Base-by-base conservation (phyloP, 306 rosid species). In the Ammopiptanthus mongolicus region DNA sequence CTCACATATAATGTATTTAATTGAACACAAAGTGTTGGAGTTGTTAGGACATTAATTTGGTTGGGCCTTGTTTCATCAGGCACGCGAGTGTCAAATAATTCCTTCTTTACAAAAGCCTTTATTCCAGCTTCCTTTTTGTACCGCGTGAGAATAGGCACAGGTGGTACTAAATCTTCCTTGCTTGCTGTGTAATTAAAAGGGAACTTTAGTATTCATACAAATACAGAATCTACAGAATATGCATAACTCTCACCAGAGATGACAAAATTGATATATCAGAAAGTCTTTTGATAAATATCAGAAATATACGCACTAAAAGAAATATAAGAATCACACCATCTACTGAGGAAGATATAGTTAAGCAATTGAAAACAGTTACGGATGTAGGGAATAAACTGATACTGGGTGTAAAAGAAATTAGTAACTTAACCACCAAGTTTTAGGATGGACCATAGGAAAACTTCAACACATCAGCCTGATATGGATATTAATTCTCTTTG, bases 21-120 rank as follows among this genome's bases (percentile, higher is more conserved):
- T 75, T 92, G 97, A 85, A 95, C 91, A 82, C 99, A 95, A 21
- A 95, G 96, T 41, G 87, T 86, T 76, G 91, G 82, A 61, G 99
- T 95, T 21, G 97, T 59, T 75, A 86, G 85, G 81, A 90, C 88
- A 73, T 70, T 88, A 74, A 90, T 92, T 81, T 95, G 96, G 25
- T 66, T 87, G 48, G 97, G 80, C 77, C 75, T 92, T 81, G 87
- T 81, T 79, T 91, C 99, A 59, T 90, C 96, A 70, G 96, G 91
- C 41, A 89, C 85, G 72, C 93, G 91, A 55, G 89, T 81, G 74
- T 95, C 99, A 90, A 92, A 92, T 8, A 90, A 84, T 84, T 95
- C 99, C 87, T 95, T 95, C 88, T 90, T 92, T 61, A 95, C 97
- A 84, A 95, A 95, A 79, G 99, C 97, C 85, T 95, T 95, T 87